Evolutionary conservation across 306 rosid genomes (phyloP).

Genomic region (Trifolium fragiferum): DNA sequence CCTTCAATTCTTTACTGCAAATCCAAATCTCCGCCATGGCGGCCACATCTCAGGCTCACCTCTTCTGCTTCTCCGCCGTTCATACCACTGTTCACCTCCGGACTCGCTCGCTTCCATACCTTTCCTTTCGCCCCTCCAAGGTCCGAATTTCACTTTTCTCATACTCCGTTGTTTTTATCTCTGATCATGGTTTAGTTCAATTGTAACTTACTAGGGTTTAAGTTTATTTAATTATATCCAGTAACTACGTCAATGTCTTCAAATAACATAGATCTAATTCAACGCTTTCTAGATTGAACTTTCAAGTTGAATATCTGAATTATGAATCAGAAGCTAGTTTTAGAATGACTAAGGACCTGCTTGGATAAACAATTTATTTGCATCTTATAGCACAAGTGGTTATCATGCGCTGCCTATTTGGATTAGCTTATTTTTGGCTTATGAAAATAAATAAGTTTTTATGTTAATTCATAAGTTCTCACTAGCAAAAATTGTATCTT

Average conservation of each 20-base stretch:
- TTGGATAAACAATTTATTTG: too few relatives aligned
- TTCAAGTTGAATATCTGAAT: background rate
- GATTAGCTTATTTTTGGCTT: too few relatives aligned
- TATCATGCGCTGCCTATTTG: too few relatives aligned
- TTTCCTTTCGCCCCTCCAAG: slow-evolving; percentile 57
- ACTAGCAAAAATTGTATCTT: too few relatives aligned
- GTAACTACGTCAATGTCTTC: background rate
- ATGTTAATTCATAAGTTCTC: too few relatives aligned
- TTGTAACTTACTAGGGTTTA: slow-evolving; percentile 11
- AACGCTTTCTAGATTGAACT: background rate
- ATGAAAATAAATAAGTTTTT: too few relatives aligned
- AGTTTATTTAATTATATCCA: background rate
- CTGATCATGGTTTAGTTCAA: slow-evolving; percentile 6
- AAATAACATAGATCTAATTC: slow-evolving; percentile 27
- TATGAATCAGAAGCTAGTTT: slow-evolving; percentile 1
- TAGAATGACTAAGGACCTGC: background rate
- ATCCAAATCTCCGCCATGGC: slow-evolving; percentile 39
- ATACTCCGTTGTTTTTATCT: background rate
- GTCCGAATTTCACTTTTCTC: slow-evolving; percentile 24
- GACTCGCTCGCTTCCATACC: slow-evolving; percentile 41
- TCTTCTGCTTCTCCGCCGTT: slow-evolving; percentile 60
- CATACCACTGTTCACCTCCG: slow-evolving; percentile 50
- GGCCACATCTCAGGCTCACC: slow-evolving; percentile 53
- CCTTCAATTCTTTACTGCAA: background rate
- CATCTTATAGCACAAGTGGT: too few relatives aligned